These are phyloP conservation scores for Pueraria montana DNA, from an alignment of 306 rosid species.

Conservation along the genomic window DNA sequence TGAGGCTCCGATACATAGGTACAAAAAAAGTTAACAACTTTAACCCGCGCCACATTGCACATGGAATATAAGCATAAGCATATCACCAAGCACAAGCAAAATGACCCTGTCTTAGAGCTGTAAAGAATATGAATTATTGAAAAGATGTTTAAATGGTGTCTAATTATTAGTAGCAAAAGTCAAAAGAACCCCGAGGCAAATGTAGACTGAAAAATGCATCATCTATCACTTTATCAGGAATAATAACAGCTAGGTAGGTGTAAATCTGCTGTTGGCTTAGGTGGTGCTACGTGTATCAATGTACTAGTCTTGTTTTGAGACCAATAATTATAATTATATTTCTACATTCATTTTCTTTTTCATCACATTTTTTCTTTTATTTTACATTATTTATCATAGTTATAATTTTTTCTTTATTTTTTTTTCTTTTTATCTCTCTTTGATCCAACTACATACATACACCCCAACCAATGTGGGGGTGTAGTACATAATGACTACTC, in stretches of 20 bases:
- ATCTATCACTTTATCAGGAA: slow-evolving; percentile 22
- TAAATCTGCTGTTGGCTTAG: slow-evolving; percentile 20
- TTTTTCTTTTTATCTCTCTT: too few relatives aligned
- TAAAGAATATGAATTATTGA: slow-evolving; percentile 45
- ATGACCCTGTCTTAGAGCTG: slow-evolving; percentile 23
- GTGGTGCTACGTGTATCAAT: slow-evolving; percentile 39
- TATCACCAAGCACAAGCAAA: background rate
- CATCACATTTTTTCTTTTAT: too few relatives aligned
- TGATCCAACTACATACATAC: too few relatives aligned
- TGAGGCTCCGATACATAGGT: slow-evolving; percentile 30
- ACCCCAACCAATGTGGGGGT: too few relatives aligned
- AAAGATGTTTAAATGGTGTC: slow-evolving; percentile 36
- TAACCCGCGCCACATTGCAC: background rate
- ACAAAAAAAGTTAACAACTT: slow-evolving; percentile 49
- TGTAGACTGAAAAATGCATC: slow-evolving; percentile 6
- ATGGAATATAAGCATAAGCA: slow-evolving; percentile 40
- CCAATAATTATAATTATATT: background rate
- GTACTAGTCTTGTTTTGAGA: background rate
- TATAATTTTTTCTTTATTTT: too few relatives aligned
- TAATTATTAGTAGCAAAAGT: slow-evolving; percentile 39
- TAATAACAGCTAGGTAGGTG: slow-evolving; percentile 40
- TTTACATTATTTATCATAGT: too few relatives aligned
- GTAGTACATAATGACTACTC: background rate
- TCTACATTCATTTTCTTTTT: background rate
- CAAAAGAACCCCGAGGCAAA: slow-evolving; percentile 10